phyloP scores from a whole-genome alignment of 176 grass and related monocot species.

The Lolium perenne region DNA sequence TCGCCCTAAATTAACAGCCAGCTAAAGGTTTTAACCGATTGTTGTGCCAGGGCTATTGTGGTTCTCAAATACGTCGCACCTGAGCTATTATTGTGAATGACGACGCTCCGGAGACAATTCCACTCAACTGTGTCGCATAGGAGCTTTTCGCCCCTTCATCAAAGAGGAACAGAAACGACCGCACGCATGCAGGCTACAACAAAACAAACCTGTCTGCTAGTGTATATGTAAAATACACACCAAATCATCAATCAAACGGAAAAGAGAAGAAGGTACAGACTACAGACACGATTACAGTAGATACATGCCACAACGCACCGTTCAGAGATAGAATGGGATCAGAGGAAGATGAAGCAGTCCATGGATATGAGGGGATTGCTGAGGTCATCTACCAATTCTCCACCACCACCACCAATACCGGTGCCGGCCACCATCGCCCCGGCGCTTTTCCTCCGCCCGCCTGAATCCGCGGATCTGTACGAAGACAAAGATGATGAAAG shows the following conservation, averaged over 20 bases:
- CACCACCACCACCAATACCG: background rate
- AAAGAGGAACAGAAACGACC: background rate
- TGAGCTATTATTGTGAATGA: too few species aligned
- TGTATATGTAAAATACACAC: background rate
- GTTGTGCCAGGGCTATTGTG: too few species aligned
- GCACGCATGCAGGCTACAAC: background rate
- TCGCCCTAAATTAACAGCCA: too few species aligned
- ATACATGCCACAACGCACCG: background rate
- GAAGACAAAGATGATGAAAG: background rate
- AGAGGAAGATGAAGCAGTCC: conserved; percentile 62
- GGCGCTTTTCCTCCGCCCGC: conserved; percentile 1
- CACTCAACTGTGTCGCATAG: too few species aligned
- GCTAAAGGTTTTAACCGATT: too few species aligned
- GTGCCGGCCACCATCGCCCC: background rate
- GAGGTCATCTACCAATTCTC: conserved; percentile 36
- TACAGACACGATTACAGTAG: background rate
- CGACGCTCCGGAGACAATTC: too few species aligned
- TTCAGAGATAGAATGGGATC: background rate
- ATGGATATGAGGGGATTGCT: conserved; percentile 57
- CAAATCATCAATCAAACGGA: background rate
- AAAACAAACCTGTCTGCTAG: background rate
- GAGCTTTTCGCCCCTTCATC: background rate
- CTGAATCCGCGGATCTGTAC: background rate
- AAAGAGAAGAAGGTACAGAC: background rate
- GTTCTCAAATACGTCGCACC: too few species aligned